Percentiles rank a stretch among this genome's conserved stretches.
These are phyloP conservation scores for Colletotrichum liaoningense DNA, from an alignment of 2,329 filamentous ascomycete genomes.

Conservation along the genomic window DNA sequence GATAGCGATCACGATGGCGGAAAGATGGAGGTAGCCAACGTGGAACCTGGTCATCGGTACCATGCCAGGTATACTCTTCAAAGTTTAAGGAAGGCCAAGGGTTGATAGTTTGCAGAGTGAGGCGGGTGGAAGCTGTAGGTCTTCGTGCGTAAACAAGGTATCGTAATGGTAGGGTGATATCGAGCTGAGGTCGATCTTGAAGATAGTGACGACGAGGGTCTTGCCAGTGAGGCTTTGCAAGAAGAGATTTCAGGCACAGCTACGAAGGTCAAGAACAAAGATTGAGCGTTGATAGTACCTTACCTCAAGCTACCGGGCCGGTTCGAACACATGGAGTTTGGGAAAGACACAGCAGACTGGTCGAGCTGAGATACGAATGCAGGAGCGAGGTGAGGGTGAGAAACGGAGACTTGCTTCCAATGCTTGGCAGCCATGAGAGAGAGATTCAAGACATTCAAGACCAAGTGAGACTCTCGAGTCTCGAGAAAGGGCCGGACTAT, in stretches of 20 bases:
- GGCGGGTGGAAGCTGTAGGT: neutral
- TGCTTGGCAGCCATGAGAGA: neutral
- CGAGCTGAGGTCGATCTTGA: neutral
- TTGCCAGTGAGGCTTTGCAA: conserved; percentile 4
- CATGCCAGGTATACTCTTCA: neutral
- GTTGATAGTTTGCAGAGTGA: neutral
- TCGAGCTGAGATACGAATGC: neutral
- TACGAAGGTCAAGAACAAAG: neutral
- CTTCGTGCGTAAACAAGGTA: neutral
- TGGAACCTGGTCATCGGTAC: neutral
- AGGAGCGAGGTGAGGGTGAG: too few relatives aligned
- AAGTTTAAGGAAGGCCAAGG: too few relatives aligned
- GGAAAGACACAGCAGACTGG: neutral
- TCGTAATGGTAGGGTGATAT: neutral
- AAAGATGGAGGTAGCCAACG: neutral
- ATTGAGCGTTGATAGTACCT: neutral
- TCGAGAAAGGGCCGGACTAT: conserved; percentile 1
- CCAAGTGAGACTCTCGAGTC: conserved; percentile 7
- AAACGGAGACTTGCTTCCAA: too few relatives aligned
- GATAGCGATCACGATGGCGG: neutral
- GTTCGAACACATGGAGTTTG: neutral
- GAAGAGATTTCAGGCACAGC: too few relatives aligned
- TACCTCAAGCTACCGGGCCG: neutral
- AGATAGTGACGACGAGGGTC: conserved; percentile 3
- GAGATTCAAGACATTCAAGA: conserved; percentile 17